phyloP scores from a whole-genome alignment of 805 yeast species.

The Isabelozyma pseudorhagii region DNA sequence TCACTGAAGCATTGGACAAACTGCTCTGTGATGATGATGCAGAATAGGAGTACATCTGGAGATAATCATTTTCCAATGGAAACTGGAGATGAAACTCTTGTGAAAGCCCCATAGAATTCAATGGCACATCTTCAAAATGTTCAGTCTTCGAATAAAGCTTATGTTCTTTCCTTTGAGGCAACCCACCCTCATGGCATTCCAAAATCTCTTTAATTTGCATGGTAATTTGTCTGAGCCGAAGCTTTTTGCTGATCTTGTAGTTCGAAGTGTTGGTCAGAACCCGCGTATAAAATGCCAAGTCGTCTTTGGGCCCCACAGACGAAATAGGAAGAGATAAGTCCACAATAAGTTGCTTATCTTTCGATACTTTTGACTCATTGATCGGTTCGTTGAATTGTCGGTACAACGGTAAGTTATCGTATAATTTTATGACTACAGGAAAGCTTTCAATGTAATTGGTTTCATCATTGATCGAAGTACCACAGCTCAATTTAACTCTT shows the following conservation, averaged over 20 bases:
- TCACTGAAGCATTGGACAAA: slow-evolving; percentile 4
- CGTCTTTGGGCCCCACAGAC: slow-evolving; percentile 59
- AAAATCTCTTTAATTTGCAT: slow-evolving; percentile 52
- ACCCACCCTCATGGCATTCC: slow-evolving; percentile 51
- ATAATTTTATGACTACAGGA: slow-evolving; percentile 54
- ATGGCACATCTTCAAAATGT: slow-evolving; percentile 17
- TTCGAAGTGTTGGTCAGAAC: slow-evolving; percentile 38
- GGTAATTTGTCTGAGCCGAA: slow-evolving; percentile 42
- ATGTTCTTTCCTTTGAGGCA: slow-evolving; percentile 45
- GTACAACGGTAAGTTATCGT: slow-evolving; percentile 55
- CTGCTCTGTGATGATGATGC: slow-evolving; percentile 1
- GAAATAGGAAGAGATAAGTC: slow-evolving; percentile 48
- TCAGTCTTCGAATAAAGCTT: slow-evolving; percentile 33
- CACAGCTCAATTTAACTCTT: slow-evolving; percentile 34
- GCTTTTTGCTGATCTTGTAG: slow-evolving; percentile 24
- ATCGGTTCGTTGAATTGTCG: slow-evolving; percentile 54
- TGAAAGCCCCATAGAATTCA: slow-evolving; percentile 25
- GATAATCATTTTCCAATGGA: slow-evolving; percentile 36
- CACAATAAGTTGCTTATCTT: slow-evolving; percentile 47
- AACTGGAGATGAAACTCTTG: slow-evolving; percentile 21
- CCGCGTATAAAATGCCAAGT: slow-evolving; percentile 34
- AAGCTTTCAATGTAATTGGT: slow-evolving; percentile 29
- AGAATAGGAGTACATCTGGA: slow-evolving; percentile 17
- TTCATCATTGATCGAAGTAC: slow-evolving; percentile 29
- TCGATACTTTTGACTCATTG: slow-evolving; percentile 39